phyloP scores from a whole-genome alignment of 306 rosid species.

The peach (Prunus persica) region Prunus_persica_NCBIv2 NC_034015.1:17628501-17629000 shows the following conservation, averaged over 20 bases:
- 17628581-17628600: too few species aligned
- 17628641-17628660: too few species aligned
- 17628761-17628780: too few species aligned
- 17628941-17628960: constrained; percentile 2
- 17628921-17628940: background rate
- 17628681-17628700: background rate
- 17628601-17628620: too few species aligned
- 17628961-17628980: background rate
- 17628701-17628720: background rate
- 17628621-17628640: too few species aligned
- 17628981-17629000: constrained; percentile 5
- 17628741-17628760: background rate
- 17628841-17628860: background rate
- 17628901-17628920: background rate
- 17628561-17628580: background rate
- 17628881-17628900: constrained; percentile 4
- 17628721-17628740: background rate
- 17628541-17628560: background rate
- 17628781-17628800: too few species aligned
- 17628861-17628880: background rate
- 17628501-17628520: too few species aligned
- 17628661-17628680: too few species aligned
- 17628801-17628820: too few species aligned
- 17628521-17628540: too few species aligned
- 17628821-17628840: background rate